Base-by-base conservation (phyloP, 2,329 filamentous ascomycete genomes). In the Biscogniauxia marginata region DNA sequence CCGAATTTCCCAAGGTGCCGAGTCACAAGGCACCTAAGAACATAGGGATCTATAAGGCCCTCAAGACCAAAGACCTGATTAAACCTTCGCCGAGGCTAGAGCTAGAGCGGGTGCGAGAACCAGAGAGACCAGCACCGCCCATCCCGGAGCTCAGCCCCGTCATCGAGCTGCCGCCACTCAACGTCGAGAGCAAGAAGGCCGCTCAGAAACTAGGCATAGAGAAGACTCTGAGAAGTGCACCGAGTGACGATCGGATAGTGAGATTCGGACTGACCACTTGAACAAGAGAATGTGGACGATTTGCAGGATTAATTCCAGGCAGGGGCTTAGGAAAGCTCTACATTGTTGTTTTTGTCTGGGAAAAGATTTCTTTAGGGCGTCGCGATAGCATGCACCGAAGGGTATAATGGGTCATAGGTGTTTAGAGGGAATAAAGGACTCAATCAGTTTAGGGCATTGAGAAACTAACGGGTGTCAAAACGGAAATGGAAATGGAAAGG, bases 71-170 rank as follows among this genome's bases (percentile, higher is more conserved):
- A 13, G 62, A 64, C 46, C 30, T 61, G 34, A 55, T 64, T 20
- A 57, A 19, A 23, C 62, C 62, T 19, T 61, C 60, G n/a, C 62
- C 62, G n/a, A 59, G 47, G 49, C 49, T 64, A 1, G 46, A 58
- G 7, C 23, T 62, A 11, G 60, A 62, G n/a, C 55, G 46, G n/a
- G n/a, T n/a, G n/a, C n/a, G n/a, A n/a, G n/a, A n/a, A n/a, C n/a
- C n/a, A n/a, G n/a, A 18, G 55, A 52, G 2, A 44, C 47, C 47
- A 23, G 23, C 11, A 30, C 44, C n/a, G 9, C 16, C 44, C 20
- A 20, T 18, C 4, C 21, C 43, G 21, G 46, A 22, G n/a, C 30
- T 22, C 18, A 45, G 44, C n/a, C 21, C 34, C 3, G 18, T 18
- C 5, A 13, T 43, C 13, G 9, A 49, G 13, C 48, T 49, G 39